Evolutionary conservation across 1,284 basidiomycete species (phyloP), one percentile per base, ranked within the genome.

Genomic region (Hemileia vastatrix): DNA sequence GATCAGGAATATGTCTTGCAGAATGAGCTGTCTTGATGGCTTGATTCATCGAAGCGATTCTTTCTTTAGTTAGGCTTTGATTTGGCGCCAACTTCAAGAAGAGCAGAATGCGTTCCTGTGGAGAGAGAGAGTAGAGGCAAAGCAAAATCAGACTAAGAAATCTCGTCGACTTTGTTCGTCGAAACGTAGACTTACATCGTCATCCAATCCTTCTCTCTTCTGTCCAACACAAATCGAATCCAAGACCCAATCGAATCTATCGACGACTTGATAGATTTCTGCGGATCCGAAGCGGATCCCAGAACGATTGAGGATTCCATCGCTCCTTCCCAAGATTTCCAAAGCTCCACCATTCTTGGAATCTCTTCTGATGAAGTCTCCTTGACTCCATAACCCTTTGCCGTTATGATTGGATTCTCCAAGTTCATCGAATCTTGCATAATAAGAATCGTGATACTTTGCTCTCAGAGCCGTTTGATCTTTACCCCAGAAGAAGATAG

Each of bases 391-490:
- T 2, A 69, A 64, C 8, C 36, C 36, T 31, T 65, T 66, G 3
- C 57, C 52, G n/a, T 63, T 64, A 9, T 47, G 36, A 15, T 40
- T 40, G 8, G 8, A 9, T 11, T 40, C 15, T 27, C 27, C 27
- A 27, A 27, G 27, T 15, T 40, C 36, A 40, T 40, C 36, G 54
- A 68, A 70, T 3, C 68, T 66, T 1, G 49, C 55, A 49, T 68
- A 70, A 64, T 69, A 70, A 0, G 68, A 66, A 32, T 70, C 69
- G 48, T 68, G 65, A 45, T 68, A 69, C 53, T 68, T 66, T 50
- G 66, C 64, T 54, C 67, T 45, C 50, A 70, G 48, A 45, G 65
- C 64, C 33, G 58, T 44, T 40, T 70, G 65, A 47, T 69, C 61
- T 8, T 69, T 64, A 1, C 31, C 13, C 45, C 21, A 24, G 21